A percentile compares a stretch with the other conserved stretches of the same genome.
These are phyloP conservation scores for Trametopsis cervina DNA, from an alignment of 768 basidiomycete genomes.

Conservation along the genomic window DNA sequence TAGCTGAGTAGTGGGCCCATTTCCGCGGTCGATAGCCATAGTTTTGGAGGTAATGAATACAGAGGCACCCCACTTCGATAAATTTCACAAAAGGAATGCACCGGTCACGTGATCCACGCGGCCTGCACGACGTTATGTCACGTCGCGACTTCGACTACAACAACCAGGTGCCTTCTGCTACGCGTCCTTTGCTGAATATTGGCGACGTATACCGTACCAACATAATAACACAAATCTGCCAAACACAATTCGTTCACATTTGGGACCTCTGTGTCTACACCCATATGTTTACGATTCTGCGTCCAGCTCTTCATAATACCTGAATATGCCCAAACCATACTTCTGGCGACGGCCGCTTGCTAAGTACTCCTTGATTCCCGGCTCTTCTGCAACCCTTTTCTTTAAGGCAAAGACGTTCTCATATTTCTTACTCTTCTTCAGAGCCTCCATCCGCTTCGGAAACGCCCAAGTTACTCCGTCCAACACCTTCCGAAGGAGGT, in stretches of 20 bases:
- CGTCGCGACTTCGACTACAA: no score
- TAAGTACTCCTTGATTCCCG: constrained; percentile 29
- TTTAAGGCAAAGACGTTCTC: constrained; percentile 25
- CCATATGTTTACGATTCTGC: constrained; percentile 20
- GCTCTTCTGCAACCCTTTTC: constrained; percentile 26
- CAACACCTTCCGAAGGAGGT: constrained; percentile 12
- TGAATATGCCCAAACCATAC: constrained; percentile 29
- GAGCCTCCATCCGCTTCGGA: constrained; percentile 26
- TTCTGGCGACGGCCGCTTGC: constrained; percentile 24
- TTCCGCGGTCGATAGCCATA: constrained; percentile 29
- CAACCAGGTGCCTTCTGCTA: no score
- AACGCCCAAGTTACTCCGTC: constrained; percentile 29
- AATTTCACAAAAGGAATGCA: constrained; percentile 7
- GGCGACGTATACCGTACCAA: no score
- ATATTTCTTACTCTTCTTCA: constrained; percentile 21
- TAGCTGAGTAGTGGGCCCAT: constrained; percentile 66
- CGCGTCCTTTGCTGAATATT: no score
- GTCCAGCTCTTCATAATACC: constrained; percentile 34
- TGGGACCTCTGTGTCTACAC: not conserved
- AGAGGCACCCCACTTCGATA: no score
- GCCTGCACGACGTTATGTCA: no score
- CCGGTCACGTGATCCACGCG: no score
- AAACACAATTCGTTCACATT: no score
- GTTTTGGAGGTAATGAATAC: no score
- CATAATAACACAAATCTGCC: no score